Evolutionary conservation across 805 yeast genomes (phyloP), one percentile per base, ranked within the genome.

Genomic region (Zygoascus biomembranicola): DNA sequence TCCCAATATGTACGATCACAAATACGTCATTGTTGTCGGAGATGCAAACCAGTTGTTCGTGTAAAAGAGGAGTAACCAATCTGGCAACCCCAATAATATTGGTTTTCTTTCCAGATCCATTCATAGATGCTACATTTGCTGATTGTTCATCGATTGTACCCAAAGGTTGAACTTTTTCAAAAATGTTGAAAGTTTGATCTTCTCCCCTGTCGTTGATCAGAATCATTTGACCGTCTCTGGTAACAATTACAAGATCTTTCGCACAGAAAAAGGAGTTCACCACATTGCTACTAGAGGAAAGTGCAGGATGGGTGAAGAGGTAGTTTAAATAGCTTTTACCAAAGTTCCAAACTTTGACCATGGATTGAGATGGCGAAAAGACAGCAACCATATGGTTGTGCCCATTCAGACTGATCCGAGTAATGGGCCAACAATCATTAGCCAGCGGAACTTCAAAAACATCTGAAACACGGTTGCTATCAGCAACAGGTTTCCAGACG

Each of bases 51-150:
- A 87, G 69, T 56, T 90, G 73, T 64, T 87, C 94, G 61, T 80
- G 83, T 26, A 87, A 83, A 63, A 94, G 74, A 4, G 95, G 88
- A 0, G 95, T 83, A 1, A 76, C 64, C 10, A 88, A 65, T 55
- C 78, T 77, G 32, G 49, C 5, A 52, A 84, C 82, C 23, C 61
- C 37, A 42, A 61, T 39, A 43, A 54, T 32, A 35, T 50, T 41
- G 26, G n/a, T 44, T 18, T 20, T 8, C 26, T 26, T 14, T 11
- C 8, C 5, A 13, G 5, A 9, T 31, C 32, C 49, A 8, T 37
- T 4, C 5, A 2, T 16, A 16, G 32, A 16, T 2, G 42, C 19
- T 19, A 6, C 10, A 18, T 31, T 39, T 2, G 26, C 23, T 9
- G 41, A 11, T 18, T 28, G 43, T 26, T 28, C 31, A 28, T 35